These are phyloP conservation scores for Remersonia thermophila DNA, from an alignment of 2,329 filamentous ascomycete species.

Conservation along the genomic window DNA sequence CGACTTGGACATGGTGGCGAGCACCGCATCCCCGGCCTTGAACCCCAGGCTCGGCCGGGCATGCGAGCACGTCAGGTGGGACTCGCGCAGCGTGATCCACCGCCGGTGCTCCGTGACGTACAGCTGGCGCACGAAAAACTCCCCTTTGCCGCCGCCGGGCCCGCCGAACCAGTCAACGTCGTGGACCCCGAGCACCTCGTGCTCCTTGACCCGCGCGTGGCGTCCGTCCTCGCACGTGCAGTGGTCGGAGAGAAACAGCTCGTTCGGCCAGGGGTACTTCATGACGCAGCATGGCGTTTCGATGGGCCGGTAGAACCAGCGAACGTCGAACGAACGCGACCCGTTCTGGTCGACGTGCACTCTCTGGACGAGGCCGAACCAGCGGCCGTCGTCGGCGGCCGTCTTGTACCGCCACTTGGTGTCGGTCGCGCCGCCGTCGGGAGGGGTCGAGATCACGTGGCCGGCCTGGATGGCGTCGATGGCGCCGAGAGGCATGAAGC, in stretches of 20 bases:
- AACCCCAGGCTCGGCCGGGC: conserved; percentile 12
- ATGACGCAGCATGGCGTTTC: conserved; percentile 59
- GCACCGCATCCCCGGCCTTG: conserved; percentile 46
- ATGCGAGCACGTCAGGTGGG: conserved; percentile 43
- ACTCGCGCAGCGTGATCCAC: conserved; percentile 45
- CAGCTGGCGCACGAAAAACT: conserved; percentile 59
- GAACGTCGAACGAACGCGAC: conserved; percentile 42
- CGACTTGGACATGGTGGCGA: conserved; percentile 27
- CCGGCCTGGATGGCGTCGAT: conserved; percentile 28
- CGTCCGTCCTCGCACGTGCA: conserved; percentile 50
- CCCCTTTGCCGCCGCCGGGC: conserved; percentile 30
- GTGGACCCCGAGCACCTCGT: conserved; percentile 46
- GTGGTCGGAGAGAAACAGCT: conserved; percentile 65
- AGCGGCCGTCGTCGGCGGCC: conserved; percentile 37
- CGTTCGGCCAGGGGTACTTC: conserved; percentile 57
- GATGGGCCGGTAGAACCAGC: conserved; percentile 61
- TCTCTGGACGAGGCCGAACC: conserved; percentile 59
- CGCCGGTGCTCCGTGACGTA: conserved; percentile 48
- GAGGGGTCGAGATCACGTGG: conserved; percentile 36
- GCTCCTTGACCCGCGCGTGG: conserved; percentile 32
- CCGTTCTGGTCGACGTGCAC: conserved; percentile 29
- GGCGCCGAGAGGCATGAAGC: conserved; percentile 12
- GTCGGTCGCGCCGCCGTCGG: conserved; percentile 32
- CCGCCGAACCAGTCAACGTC: conserved; percentile 44
- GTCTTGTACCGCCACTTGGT: conserved; percentile 44